These are phyloP conservation scores for Moricandia moricandioides DNA, from an alignment of 345 rosid genomes.

Conservation along the genomic window DNA sequence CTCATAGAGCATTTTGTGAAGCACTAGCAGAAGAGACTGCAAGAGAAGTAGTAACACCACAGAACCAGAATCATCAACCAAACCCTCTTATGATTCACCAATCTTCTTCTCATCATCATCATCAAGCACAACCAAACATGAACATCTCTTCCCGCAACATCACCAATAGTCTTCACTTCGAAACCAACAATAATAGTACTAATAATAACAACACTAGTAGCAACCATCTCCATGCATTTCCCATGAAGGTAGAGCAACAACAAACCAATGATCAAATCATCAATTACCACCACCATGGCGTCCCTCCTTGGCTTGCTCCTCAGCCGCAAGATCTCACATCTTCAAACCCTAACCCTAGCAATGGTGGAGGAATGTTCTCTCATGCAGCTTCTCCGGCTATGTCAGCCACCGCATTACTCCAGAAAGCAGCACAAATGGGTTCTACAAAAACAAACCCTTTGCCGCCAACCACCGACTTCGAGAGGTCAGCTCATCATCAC, in stretches of 20 bases:
- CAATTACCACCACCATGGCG: constrained; percentile 15
- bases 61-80: constrained; percentile 29
- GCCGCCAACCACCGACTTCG: constrained; percentile 35
- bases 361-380: constrained; percentile 37
- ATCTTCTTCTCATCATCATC: constrained; percentile 6
- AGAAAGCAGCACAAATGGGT: constrained; percentile 88
- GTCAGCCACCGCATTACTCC: constrained; percentile 92
- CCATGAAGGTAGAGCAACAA: constrained; percentile 56
- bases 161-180: constrained; percentile 45
- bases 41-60: constrained; percentile 39
- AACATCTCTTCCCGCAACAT: constrained; percentile 23
- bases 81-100: constrained; percentile 26
- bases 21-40: constrained; percentile 93
- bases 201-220: neutral
- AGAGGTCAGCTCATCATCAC: constrained; percentile 27
- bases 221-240: constrained; percentile 38
- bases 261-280: constrained; percentile 30
- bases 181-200: constrained; percentile 29
- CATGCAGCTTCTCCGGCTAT: constrained; percentile 52
- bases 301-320: constrained; percentile 62
- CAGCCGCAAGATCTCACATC: constrained; percentile 34
- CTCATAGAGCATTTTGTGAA: constrained; percentile 92
- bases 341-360: constrained; percentile 64
- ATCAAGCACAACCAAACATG: constrained; percentile 27
- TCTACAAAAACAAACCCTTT: constrained; percentile 45